Conservation (phyloP, 306 rosid species). For the Glycine tomentella region DNA sequence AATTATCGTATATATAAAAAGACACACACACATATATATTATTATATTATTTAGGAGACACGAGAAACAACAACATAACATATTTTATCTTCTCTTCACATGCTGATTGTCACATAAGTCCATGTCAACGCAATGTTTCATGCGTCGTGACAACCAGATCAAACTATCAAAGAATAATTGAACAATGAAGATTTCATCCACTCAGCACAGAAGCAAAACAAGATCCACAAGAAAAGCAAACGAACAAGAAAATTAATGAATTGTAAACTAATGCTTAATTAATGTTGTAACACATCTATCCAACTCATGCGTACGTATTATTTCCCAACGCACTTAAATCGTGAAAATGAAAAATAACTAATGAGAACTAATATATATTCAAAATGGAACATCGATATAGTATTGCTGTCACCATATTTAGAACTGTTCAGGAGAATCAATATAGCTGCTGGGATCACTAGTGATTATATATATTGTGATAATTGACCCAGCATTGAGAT, state of each 20-base stretch:
- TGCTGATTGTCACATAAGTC: neutral
- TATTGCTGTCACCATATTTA: no score
- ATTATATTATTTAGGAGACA: neutral
- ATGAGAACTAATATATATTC: no score
- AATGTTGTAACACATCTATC: neutral
- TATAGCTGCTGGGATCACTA: neutral
- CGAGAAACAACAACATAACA: neutral
- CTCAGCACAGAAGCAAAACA: slow-evolving; percentile 10
- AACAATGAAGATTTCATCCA: neutral
- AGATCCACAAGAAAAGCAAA: slow-evolving; percentile 20
- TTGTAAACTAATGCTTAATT: neutral
- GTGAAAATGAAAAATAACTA: neutral
- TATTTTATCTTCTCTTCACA: neutral
- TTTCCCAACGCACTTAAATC: neutral
- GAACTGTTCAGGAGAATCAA: no score
- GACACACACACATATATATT: no score
- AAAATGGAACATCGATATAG: no score
- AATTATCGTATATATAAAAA: no score
- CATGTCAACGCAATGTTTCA: slow-evolving; percentile 1
- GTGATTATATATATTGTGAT: neutral
- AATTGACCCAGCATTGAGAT: neutral
- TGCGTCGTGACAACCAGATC: slow-evolving; percentile 26
- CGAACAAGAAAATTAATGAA: neutral
- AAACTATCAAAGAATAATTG: slow-evolving; percentile 16
- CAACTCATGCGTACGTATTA: neutral